These are phyloP conservation scores for Asparagopsis taxiformis DNA, from an alignment of 31 red algal species.

Conservation along the genomic window DNA sequence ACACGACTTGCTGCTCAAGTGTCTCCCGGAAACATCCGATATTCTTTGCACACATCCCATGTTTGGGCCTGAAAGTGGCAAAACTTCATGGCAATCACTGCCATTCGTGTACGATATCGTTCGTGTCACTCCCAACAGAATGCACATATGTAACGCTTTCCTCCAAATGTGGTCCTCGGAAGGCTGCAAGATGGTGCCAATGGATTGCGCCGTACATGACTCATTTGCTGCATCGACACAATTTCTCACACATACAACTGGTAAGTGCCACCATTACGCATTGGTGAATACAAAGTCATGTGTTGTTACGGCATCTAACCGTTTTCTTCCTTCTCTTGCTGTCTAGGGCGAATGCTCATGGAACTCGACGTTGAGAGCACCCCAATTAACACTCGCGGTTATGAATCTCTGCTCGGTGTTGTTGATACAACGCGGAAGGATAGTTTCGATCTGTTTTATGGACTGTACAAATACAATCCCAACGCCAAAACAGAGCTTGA, in stretches of 20 bases:
- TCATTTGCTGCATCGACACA: conserved; percentile 92
- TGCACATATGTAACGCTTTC: conserved; percentile 57
- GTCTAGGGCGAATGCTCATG: conserved; percentile 80
- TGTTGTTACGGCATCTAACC: too few species aligned
- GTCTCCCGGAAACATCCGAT: conserved; percentile 67
- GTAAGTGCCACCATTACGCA: too few species aligned
- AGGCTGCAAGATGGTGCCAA: conserved; percentile 87
- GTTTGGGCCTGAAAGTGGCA: conserved; percentile 96
- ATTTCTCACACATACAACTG: conserved; percentile 98
- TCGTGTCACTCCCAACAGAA: conserved; percentile 44
- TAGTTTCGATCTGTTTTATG: conserved; percentile 94
- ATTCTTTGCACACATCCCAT: conserved; percentile 99
- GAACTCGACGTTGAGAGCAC: conserved; percentile 82
- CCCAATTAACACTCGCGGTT: conserved; percentile 97
- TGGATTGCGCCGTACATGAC: conserved; percentile 85
- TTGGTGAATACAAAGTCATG: too few species aligned
- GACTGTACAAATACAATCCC: conserved; percentile 95
- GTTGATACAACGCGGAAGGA: conserved; percentile 97
- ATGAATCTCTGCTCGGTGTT: conserved; percentile 89
- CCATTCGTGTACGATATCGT: conserved; percentile 98
- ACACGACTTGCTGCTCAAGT: conserved; percentile 68
- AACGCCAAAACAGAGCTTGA: conserved; percentile 75
- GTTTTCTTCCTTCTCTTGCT: not conserved
- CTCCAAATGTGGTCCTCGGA: conserved; percentile 75
- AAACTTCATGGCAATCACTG: conserved; percentile 71